Percentiles rank a stretch among this genome's conserved stretches.
These are phyloP conservation scores for Solanum bulbocastanum DNA, from an alignment of 257 asterid genomes.

Conservation along the genomic window DNA sequence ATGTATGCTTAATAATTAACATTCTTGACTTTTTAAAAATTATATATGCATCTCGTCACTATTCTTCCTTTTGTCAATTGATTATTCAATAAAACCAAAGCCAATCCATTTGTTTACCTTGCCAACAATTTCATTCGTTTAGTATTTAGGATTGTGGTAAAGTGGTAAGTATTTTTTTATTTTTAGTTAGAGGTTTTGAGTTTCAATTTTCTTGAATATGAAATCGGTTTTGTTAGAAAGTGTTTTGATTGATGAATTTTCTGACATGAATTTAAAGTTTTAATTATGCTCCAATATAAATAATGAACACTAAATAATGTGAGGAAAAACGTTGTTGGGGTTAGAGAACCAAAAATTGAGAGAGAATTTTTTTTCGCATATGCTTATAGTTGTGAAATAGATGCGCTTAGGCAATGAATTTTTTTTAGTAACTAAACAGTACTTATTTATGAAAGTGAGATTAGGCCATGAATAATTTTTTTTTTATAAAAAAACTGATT, in stretches of 20 bases:
- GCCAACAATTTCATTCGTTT: not conserved
- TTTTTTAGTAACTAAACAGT: not conserved
- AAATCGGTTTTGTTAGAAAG: no score
- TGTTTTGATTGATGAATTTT: not conserved
- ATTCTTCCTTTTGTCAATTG: not conserved
- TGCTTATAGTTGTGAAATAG: not conserved
- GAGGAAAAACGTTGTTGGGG: not conserved
- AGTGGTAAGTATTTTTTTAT: no score
- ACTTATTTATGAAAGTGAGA: not conserved
- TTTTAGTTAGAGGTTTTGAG: no score
- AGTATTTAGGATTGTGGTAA: no score
- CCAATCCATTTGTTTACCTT: not conserved
- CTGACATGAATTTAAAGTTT: no score
- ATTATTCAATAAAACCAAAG: not conserved
- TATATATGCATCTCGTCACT: not conserved
- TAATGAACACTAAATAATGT: no score
- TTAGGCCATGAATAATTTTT: not conserved
- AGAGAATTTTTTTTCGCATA: not conserved
- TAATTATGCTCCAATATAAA: no score
- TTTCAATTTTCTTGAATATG: no score
- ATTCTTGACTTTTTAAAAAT: not conserved
- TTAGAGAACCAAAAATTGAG: not conserved
- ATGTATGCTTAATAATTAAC: not conserved
- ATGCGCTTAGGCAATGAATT: not conserved
- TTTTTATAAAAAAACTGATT: no score